Evolutionary conservation across 1,139 yeast species (phyloP), one percentile per base, ranked within the genome.

Genomic region (Yamadazyma membranifaciens): DNA sequence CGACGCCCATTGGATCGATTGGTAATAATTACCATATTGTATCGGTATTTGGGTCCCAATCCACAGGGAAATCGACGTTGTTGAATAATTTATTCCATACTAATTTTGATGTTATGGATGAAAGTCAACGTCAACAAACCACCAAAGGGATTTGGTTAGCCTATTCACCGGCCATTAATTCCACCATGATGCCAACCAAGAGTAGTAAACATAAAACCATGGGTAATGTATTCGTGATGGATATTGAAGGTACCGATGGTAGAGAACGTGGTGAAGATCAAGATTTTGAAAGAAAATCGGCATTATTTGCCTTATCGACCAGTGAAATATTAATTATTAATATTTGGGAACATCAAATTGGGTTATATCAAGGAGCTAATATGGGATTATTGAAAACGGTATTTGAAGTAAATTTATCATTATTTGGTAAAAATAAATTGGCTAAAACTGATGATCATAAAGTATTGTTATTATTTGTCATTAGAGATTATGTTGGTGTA

Each of bases 181-280:
- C 69, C 26, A 57, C 63, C 26, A 50, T 55, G 1, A 44, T 47
- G 9, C 48, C 46, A 22, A 44, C 54, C 49, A 58, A 51, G 36
- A 47, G 43, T 13, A 47, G 46, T 12, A 43, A 55, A 50, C 57
- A 50, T 6, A n/a, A 25, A 25, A 25, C 12, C 12, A 11, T 10
- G 12, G 28, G 28, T 5, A 76, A 74, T 49, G 69, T 89, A n/a
- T 76, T 89, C 51, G 95, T 92, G 2, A 75, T 92, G 78, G 98
- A 92, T 59, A 98, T 92, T 14, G 98, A 92, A 65, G 98, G 98
- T 35, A 89, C 98, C 2, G 98, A 92, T 64, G 98, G 98, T 36
- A 77, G 97, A 48, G 98, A 92, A 63, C 77, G 98, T 44, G 98
- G 98, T 12, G 98, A 92, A 54, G 98, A 92, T 61, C 98, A 92